A percentile compares a stretch with the other conserved stretches of the same genome.
phyloP scores from a whole-genome alignment of 495 filamentous ascomycete species.

The Trichodelitschia bisporula region DNA sequence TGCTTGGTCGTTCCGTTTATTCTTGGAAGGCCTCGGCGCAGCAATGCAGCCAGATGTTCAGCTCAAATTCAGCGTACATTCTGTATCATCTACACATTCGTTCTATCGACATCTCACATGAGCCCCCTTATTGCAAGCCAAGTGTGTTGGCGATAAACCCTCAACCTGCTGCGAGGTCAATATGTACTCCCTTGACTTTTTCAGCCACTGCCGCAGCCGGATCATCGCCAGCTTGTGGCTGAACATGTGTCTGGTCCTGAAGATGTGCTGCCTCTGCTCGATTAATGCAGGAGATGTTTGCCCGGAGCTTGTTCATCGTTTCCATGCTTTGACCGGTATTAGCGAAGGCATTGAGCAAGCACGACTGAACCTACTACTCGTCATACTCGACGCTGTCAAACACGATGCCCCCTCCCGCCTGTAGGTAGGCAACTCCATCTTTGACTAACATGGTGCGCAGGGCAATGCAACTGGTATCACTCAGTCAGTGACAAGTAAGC shows the following conservation, averaged over 20 bases:
- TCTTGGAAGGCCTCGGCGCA: no score
- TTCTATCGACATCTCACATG: no score
- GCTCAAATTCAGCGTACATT: no score
- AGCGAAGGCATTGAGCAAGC: no score
- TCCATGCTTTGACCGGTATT: no score
- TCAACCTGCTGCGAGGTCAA: background rate
- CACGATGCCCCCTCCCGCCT: constrained; percentile 86
- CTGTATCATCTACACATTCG: no score
- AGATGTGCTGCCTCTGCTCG: constrained; percentile 56
- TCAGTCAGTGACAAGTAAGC: background rate
- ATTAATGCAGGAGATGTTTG: constrained; percentile 68
- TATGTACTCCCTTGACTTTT: background rate
- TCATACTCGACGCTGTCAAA: constrained; percentile 88
- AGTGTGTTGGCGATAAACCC: no score
- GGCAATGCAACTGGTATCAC: constrained; percentile 34
- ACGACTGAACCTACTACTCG: no score
- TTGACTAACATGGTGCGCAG: constrained; percentile 89
- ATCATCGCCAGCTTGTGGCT: background rate
- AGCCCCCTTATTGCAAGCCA: no score
- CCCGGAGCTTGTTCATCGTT: constrained; percentile 88
- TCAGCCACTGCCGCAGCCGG: background rate
- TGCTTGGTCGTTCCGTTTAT: no score
- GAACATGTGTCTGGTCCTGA: constrained; percentile 14
- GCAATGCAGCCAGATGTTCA: no score
- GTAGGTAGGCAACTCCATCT: constrained; percentile 72